Base-by-base conservation (phyloP, 2,329 filamentous ascomycete species). In the Coniochaeta ligniaria region DNA sequence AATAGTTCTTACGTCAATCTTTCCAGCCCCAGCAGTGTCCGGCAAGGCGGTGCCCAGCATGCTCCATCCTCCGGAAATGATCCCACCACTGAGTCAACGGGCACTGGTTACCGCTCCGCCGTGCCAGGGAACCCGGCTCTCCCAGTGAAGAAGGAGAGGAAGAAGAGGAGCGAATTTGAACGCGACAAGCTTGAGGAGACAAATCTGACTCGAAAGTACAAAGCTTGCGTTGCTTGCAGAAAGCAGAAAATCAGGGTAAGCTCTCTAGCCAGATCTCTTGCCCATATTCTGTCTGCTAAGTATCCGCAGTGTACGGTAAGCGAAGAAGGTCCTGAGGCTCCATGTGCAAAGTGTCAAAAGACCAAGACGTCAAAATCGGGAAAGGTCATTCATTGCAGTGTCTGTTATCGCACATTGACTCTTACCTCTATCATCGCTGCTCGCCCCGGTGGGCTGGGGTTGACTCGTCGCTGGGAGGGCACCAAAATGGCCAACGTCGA, bases 311-410 rank as follows among this genome's bases (percentile, higher is more conserved):
- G 79, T 63, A 57, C 65, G 3, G 66, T 69, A 22, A 71, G 79
- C 59, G 61, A 63, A 11, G 60, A 71, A 20, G 70, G 68, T 16
- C 66, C 63, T 20, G 59, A 63, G 2, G 61, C 60, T 9, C 63
- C 70, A 6, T 83, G 80, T 65, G 11, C 69, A 2, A 74, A 74
- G 2, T 83, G 80, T 62, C 62, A 67, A 7, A 66, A 64, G 1
- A 72, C 79, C 3, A 69, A 71, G 12, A 69, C 66, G 6, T 58
- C 56, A 31, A 71, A 71, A 0, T 80, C 78, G 0, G 76, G 75
- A 43, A 83, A 80, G 63, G 76, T 78, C 2, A 75, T 82, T 6
- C 80, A 82, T 59, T 69, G 71, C 26, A 66, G 78, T 5, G 72
- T 73, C 0, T 83, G 81, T 60, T 66, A 73, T 16, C 75, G 14